Conservation (phyloP, 805 yeast genomes). For the Jamesozyma gamospora region DNA sequence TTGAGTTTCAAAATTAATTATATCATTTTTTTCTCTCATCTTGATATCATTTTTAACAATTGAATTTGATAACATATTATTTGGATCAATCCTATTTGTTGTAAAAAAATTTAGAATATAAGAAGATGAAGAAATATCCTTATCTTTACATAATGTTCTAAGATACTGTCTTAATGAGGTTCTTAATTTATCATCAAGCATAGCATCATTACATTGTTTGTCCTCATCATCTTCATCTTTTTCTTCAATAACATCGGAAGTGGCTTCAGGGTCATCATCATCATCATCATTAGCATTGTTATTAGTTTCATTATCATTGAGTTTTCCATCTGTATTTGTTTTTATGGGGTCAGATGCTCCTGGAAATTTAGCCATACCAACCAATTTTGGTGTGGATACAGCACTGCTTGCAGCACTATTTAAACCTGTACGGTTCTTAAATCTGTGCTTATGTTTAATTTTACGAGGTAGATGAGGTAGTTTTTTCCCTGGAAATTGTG, state of each 20-base stretch:
- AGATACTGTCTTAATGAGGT: conserved; percentile 70
- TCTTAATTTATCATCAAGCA: conserved; percentile 68
- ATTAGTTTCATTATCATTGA: not conserved
- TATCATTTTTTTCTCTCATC: conserved; percentile 51
- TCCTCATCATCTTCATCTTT: conserved; percentile 11
- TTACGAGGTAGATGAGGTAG: conserved; percentile 51
- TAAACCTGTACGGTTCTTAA: conserved; percentile 1
- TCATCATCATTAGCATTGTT: conserved; percentile 2
- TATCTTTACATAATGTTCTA: conserved; percentile 39
- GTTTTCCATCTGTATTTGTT: not conserved
- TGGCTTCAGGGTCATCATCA: conserved; percentile 3
- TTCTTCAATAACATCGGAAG: not conserved
- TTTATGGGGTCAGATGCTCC: not conserved
- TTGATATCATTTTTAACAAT: conserved; percentile 38
- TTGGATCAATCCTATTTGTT: conserved; percentile 29
- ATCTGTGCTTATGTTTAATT: conserved; percentile 28
- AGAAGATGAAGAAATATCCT: conserved; percentile 45
- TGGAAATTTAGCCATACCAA: not conserved
- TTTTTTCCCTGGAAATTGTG: conserved; percentile 58
- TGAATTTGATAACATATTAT: conserved; percentile 1
- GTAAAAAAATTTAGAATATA: conserved; percentile 45
- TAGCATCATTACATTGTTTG: conserved; percentile 17
- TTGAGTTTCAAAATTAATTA: conserved; percentile 51
- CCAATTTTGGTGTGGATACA: not conserved
- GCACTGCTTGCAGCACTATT: not conserved